Base-by-base conservation (phyloP, 2,329 filamentous ascomycete genomes). In the Diplodia mutila region DNA sequence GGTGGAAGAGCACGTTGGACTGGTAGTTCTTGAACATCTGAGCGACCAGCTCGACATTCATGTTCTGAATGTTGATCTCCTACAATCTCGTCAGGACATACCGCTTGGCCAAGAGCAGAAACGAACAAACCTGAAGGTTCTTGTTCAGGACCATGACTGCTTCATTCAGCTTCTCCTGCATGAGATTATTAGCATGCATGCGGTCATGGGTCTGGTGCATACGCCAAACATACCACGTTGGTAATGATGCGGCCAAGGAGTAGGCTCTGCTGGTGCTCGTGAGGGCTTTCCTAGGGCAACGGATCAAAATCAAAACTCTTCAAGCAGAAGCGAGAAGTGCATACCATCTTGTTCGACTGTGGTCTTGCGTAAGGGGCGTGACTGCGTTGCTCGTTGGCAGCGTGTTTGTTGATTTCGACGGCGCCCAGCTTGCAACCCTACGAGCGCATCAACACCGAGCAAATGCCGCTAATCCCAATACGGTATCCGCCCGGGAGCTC, bases 1-100 rank as follows among this genome's bases (percentile, higher is more conserved):
- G 85, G 75, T 99, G 95, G 78, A 99, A 98, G 6, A 98, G 83
- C 16, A 98, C 94, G 74, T 98, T 99, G 12, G 93, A 97, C 79
- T 97, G 94, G 78, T 99, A 99, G 81, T 98, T 99, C 83, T 98
- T 97, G 85, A 98, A 99, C 95, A 99, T 99, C 77, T 98, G 94
- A 0, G 94, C 94, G 5, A 98, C 95, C 2, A 98, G 86, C 81
- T 98, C 95, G 42, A 97, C 93, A 76, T 99, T 97, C 93, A 98
- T 97, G 79, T 98, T 99, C 75, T 97, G 92, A 67, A 97, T 90
- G 76, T 98, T 98, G 85, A 98, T 97, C 72, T 98, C 94, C 91
- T 97, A 73, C 37, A 27, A 16, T 12, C 57, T 8, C 23, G 46
- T 64, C 32, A 65, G 52, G 7, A 49, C 14, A 27, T 18, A 21